These are phyloP conservation scores for Lactifluus piperatus DNA, from an alignment of 768 basidiomycete genomes.

Conservation along the genomic window DNA sequence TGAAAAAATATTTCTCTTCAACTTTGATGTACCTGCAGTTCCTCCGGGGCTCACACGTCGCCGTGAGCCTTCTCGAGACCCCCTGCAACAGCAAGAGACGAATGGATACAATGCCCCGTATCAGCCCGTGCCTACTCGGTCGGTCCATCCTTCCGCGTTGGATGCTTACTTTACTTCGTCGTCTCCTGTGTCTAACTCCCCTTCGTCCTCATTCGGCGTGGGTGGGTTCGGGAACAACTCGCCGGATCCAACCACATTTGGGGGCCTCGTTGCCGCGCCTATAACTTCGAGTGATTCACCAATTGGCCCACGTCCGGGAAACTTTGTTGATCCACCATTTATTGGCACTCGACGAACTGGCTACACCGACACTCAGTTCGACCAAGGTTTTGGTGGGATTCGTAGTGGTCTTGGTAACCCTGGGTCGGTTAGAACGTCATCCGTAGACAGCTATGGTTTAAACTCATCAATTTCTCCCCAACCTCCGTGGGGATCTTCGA, in stretches of 20 bases:
- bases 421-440: constrained; percentile 7
- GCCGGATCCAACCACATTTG: constrained; percentile 56
- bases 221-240: constrained; percentile 57
- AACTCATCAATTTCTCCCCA: constrained; percentile 13
- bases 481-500: constrained; percentile 8
- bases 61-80: constrained; percentile 42
- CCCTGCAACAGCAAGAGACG: constrained; percentile 32
- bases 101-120: constrained; percentile 42
- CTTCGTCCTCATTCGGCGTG: constrained; percentile 61
- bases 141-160: constrained; percentile 52
- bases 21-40: constrained; percentile 30
- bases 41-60: constrained; percentile 49
- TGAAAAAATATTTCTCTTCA: constrained; percentile 57
- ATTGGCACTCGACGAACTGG: constrained; percentile 8
- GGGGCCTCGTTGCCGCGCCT: constrained; percentile 36
- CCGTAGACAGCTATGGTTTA: constrained; percentile 12
- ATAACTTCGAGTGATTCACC: constrained; percentile 17
- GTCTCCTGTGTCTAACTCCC: constrained; percentile 58
- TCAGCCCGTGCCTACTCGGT: constrained; percentile 58
- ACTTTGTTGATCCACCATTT: constrained; percentile 3
- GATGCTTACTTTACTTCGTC: constrained; percentile 49
- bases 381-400: constrained; percentile 8
- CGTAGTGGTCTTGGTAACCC: constrained; percentile 8
- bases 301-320: constrained; percentile 12
- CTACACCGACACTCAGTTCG: constrained; percentile 14